These are phyloP conservation scores for Margaritispora aquatica DNA, from an alignment of 495 filamentous ascomycete genomes.

Conservation along the genomic window DNA sequence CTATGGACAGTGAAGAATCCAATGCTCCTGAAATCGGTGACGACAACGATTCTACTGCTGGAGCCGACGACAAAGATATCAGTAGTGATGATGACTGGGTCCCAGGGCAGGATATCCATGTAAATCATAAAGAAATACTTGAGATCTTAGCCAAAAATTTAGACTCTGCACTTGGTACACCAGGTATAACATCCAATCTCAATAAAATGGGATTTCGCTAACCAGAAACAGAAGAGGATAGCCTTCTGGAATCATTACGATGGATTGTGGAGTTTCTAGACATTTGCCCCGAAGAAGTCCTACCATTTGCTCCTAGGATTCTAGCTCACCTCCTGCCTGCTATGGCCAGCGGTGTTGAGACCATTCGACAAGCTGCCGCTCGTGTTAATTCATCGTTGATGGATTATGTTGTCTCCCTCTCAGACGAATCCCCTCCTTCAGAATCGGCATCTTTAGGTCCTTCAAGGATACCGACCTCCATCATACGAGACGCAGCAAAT, in stretches of 20 bases:
- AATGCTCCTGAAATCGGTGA: conserved; percentile 25
- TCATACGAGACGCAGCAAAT: conserved; percentile 32
- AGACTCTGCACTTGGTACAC: conserved; percentile 70
- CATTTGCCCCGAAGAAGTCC: conserved; percentile 95
- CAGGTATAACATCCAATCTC: background rate
- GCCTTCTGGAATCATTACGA: conserved; percentile 80
- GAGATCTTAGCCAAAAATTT: conserved; percentile 90
- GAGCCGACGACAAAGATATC: conserved; percentile 53
- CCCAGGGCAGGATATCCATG: conserved; percentile 92
- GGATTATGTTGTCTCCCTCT: conserved; percentile 84
- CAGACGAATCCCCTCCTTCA: conserved; percentile 60
- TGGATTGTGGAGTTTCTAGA: conserved; percentile 98
- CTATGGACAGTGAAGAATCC: conserved; percentile 55
- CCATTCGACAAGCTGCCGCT: conserved; percentile 80
- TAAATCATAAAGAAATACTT: conserved; percentile 86
- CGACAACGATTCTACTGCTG: conserved; percentile 52
- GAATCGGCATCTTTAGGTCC: conserved; percentile 35
- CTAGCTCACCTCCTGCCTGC: conserved; percentile 89
- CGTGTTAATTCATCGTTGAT: conserved; percentile 85
- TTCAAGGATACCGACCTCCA: conserved; percentile 42
- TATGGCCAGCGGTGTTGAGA: conserved; percentile 84
- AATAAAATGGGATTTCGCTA: background rate
- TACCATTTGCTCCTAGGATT: conserved; percentile 87
- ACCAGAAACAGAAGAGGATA: conserved; percentile 65
- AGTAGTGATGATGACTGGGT: conserved; percentile 88